A percentile compares a stretch with the other conserved stretches of the same genome.
phyloP scores from a whole-genome alignment of 345 rosid genomes.

The Syzygium aqueum region DNA sequence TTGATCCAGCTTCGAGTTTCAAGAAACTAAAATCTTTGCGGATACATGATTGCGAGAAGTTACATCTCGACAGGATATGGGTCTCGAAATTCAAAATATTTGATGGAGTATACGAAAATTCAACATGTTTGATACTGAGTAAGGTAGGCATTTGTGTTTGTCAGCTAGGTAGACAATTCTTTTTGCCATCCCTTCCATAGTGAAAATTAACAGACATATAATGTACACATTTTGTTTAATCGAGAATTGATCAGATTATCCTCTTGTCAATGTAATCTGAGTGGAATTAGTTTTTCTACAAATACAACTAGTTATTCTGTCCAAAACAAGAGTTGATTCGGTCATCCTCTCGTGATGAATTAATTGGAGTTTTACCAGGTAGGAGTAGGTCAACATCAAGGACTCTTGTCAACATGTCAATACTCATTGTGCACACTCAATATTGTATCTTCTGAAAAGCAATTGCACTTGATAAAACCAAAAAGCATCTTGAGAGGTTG shows the following conservation, averaged over 20 bases:
- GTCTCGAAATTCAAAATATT: too few species aligned
- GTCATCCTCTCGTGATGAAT: not conserved
- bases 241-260: not conserved
- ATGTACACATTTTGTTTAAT: not conserved
- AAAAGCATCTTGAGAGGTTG: not conserved
- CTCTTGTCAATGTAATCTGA: too few species aligned
- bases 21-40: too few species aligned
- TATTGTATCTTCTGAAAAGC: not conserved
- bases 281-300: too few species aligned
- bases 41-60: too few species aligned
- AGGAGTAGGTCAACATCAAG: not conserved
- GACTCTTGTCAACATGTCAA: not conserved
- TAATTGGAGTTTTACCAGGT: not conserved
- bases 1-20: too few species aligned
- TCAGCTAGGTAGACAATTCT: not conserved
- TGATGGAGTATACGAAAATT: not conserved
- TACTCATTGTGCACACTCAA: not conserved
- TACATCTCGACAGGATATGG: too few species aligned
- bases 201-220: not conserved
- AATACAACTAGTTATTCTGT: too few species aligned
- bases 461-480: accelerated
- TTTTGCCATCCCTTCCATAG: not conserved
- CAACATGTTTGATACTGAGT: not conserved
- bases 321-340: too few species aligned
- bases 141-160: not conserved